Percentiles rank a stretch among this genome's conserved stretches.
These are phyloP conservation scores for Fusarium avenaceum DNA, from an alignment of 2,329 filamentous ascomycete genomes.

Conservation along the genomic window DNA sequence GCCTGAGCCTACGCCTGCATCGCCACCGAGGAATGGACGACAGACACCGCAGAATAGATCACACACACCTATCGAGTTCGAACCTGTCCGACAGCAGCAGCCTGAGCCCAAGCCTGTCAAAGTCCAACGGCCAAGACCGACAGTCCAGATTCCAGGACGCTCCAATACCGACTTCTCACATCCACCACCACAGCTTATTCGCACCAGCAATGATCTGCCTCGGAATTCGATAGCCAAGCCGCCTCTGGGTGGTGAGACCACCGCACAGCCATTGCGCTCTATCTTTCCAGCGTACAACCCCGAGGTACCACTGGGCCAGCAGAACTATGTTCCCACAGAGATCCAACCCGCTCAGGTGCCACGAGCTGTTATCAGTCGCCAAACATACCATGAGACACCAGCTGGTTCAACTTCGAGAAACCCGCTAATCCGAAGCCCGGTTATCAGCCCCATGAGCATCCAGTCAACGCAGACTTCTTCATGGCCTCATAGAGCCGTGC, in stretches of 20 bases:
- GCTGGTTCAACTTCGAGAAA: constrained; percentile 15
- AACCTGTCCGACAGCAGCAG: constrained; percentile 48
- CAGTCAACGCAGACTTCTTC: constrained; percentile 27
- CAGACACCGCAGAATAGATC: constrained; percentile 53
- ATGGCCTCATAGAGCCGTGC: constrained; percentile 51
- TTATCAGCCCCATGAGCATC: constrained; percentile 42
- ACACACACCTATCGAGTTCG: constrained; percentile 54
- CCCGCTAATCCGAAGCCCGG: constrained; percentile 40
- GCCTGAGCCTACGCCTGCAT: constrained; percentile 49
- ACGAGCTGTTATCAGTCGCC: constrained; percentile 73
- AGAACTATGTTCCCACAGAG: constrained; percentile 78
- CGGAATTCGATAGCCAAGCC: constrained; percentile 70
- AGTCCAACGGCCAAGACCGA: constrained; percentile 58
- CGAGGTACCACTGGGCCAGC: constrained; percentile 73
- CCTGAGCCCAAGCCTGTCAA: constrained; percentile 42
- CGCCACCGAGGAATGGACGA: constrained; percentile 45
- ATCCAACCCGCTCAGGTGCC: constrained; percentile 74
- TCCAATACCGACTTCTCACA: constrained; percentile 65
- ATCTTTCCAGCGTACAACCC: constrained; percentile 84
- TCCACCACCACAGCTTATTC: constrained; percentile 59
- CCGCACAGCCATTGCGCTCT: constrained; percentile 67
- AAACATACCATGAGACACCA: constrained; percentile 63
- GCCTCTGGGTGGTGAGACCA: constrained; percentile 57
- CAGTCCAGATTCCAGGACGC: constrained; percentile 60
- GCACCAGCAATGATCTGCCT: constrained; percentile 64